Base-by-base conservation (phyloP, 345 rosid genomes). In the Pelargonium nanum region DNA sequence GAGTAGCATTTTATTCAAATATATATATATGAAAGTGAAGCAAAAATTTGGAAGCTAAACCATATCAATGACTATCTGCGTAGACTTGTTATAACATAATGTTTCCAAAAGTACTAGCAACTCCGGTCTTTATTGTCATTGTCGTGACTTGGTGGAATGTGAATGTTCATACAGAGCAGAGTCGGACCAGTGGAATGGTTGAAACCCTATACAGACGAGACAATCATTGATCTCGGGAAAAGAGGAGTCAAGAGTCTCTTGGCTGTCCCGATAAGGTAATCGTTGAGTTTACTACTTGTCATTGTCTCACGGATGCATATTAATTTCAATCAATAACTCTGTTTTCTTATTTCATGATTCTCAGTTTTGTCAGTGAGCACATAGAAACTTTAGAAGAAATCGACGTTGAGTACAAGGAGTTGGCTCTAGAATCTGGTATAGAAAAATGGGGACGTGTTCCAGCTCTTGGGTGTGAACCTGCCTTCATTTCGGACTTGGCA, bases 141-240 rank as follows among this genome's bases (percentile, higher is more conserved):
- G 26, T 66, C 24, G 64, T 15, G 4, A 21, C 24, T 52, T 20
- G 32, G 69, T 64, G 74, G 63, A 70, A 40, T 20, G 24, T 61
- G 57, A 57, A 65, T 70, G 52, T 63, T 75, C 55, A 60, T 74
- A 69, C 96, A 89, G 99, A 93, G 97, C 79, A 83, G 99, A 81
- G 99, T 93, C 60, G 99, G 99, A 64, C 99, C 99, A 3, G 97
- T 93, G 77, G 99, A 93, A 70, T 93, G 99, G 97, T 69, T 93
- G 80, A 93, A 87, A 73, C 99, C 99, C n/a, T 93, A 93, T 64
- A 93, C 99, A 22, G 96, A 93, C 76, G 96, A 93, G 71, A 89
- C 97, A 61, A 89, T 93, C 53, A 71, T 84, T 22, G 94, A 93
- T 63, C 91, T 93, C 51, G 99, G 97, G 32, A 65, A 70, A 78